Base-by-base conservation (phyloP, 2,329 filamentous ascomycete genomes). In the Paramyrothecium sp. region DNA sequence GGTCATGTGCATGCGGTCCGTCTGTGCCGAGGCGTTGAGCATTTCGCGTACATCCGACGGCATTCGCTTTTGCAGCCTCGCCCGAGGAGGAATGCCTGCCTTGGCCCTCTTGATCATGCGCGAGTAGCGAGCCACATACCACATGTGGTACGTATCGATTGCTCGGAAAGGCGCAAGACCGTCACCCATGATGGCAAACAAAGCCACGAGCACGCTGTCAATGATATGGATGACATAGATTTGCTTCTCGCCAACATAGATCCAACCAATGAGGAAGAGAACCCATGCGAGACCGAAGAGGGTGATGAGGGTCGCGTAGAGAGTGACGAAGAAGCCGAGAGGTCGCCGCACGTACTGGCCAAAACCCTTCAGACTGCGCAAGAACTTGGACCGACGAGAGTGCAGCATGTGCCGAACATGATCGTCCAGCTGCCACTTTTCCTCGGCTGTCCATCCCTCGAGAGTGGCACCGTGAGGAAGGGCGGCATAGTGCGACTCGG, bases 181-280 rank as follows among this genome's bases (percentile, higher is more conserved):
- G 63, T 90, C 88, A 51, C 88, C 88, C 69, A 90, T 86, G 59
- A 91, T 74, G 54, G 84, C 87, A 61, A 91, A 91, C 7, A 91
- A 78, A 12, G 86, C 88, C 7, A 91, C 88, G 16, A 91, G 78
- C 26, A 89, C 79, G 63, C 88, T 87, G 72, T 91, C 88, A 61
- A 91, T 89, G 52, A 90, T 73, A 59, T 90, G 86, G 64, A 90
- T 84, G 41, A 84, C 72, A 61, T 90, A 94, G 3, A 85, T 75
- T 69, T 94, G 89, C 64, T 81, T 80, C 30, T 85, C 84, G 20
- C 89, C 90, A 20, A 94, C 88, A 61, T 92, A 92, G 68, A 95
- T 91, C 91, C 91, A 96, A 51, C 88, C 90, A 69, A 96, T 96
- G 55, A 96, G 78, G 74, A 94, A 95, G n/a, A 96, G 81, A 1